Evolutionary conservation across 2,329 filamentous ascomycete species (phyloP), one percentile per base, ranked within the genome.

Genomic region (Hysterium pulicare): DNA sequence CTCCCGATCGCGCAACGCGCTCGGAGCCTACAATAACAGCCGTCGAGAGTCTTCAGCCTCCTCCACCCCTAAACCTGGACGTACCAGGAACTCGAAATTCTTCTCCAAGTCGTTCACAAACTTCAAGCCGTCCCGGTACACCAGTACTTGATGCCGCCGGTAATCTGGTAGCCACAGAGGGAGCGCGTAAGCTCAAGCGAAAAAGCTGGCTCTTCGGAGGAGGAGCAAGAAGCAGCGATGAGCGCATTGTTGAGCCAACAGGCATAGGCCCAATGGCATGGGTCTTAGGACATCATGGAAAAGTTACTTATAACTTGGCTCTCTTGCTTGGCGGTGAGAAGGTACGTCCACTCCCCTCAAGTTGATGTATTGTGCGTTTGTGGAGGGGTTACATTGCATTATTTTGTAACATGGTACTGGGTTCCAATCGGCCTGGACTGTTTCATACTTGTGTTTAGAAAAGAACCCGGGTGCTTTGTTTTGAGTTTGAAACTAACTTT

Each of bases 231-330:
- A 47, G 47, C 47, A 61, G 56, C 44, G 50, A 61, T 41, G 54
- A 61, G 35, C 42, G 43, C 17, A 36, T 47, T 17, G 33, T 46
- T 9, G 47, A 47, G n/a, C 32, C 40, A 10, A 49, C 35, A 8
- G 44, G 40, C 22, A 41, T 45, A 4, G 49, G 45, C 13, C 68
- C 69, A 16, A 52, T 69, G 34, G 79, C 80, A 9, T 83, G 80
- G 80, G 75, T 82, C 45, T 72, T 79, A 5, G 79, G 78, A 6
- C 68, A 81, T 50, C 69, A 73, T 33, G 74, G 79, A 46, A 77
- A 76, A 53, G 67, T 79, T 20, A 62, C 74, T 3, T 84, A 82
- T 50, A 78, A 81, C 51, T 46, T 79, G 38, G 64, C 68, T 2
- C 68, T 70, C 22, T 51, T 83, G 48, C 47, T 74, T 19, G 68